These are phyloP conservation scores for Paramecium tetraurelia DNA, from an alignment of 73 alveolate species.

Conservation along the genomic window DNA sequence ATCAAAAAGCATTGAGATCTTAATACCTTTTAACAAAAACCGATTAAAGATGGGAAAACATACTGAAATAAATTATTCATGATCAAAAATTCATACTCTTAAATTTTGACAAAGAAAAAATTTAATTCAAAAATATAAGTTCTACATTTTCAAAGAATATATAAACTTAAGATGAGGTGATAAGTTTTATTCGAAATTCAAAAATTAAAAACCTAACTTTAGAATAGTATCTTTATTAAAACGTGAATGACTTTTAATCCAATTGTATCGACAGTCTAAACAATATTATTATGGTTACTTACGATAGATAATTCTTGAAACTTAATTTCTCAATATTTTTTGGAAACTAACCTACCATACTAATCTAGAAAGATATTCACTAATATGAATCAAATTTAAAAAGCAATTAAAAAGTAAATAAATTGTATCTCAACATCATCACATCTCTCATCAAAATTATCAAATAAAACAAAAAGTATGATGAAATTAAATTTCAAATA, in stretches of 20 bases:
- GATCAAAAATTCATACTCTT: not conserved
- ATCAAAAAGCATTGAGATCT: not conserved
- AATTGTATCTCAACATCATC: not conserved
- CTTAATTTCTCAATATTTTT: not conserved
- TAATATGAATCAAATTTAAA: not conserved
- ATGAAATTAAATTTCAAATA: not conserved
- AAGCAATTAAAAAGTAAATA: not conserved
- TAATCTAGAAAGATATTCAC: not conserved
- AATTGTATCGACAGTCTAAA: not conserved
- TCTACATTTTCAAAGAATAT: not conserved
- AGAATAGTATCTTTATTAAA: not conserved
- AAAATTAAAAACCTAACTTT: not conserved
- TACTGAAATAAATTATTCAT: not conserved
- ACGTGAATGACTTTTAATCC: not conserved
- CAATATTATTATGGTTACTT: not conserved
- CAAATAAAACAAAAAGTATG: not conserved
- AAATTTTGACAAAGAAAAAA: not conserved
- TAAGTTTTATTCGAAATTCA: not conserved
- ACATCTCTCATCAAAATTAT: not conserved
- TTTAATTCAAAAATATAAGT: not conserved
- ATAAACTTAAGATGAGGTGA: not conserved
- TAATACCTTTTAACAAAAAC: not conserved
- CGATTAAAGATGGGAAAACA: not conserved
- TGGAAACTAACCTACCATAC: not conserved
- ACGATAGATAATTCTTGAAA: not conserved